Conservation (phyloP, 352 stramenopile species). For the Phytopythium mirpurense region DNA sequence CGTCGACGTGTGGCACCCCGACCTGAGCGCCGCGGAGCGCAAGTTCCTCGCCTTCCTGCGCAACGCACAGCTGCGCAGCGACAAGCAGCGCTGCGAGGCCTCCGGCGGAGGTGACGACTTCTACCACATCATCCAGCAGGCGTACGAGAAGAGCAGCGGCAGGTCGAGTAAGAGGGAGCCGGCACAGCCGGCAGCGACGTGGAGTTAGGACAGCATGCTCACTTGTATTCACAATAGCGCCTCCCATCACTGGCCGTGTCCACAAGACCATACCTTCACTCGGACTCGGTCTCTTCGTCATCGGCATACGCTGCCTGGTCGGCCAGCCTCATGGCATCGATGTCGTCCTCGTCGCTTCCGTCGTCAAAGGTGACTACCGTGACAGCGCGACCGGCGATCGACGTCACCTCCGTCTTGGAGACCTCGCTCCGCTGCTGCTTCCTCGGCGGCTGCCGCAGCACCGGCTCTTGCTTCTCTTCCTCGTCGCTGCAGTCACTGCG, state of each 20-base stretch:
- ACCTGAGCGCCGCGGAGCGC: slow-evolving; percentile 83
- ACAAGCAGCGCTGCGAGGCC: slow-evolving; percentile 38
- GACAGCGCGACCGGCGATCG: neutral
- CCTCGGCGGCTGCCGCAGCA: neutral
- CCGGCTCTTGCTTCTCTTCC: neutral
- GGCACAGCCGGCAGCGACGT: slow-evolving; percentile 32
- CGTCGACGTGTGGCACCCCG: slow-evolving; percentile 95
- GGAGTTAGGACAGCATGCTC: slow-evolving; percentile 25
- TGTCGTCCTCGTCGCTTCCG: neutral
- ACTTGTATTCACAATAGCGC: too few relatives aligned
- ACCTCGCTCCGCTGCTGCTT: neutral
- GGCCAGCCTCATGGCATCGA: neutral
- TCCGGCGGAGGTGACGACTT: slow-evolving; percentile 44
- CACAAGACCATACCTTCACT: slow-evolving; percentile 8
- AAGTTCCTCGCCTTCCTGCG: slow-evolving; percentile 84
- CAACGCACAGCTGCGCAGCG: slow-evolving; percentile 59
- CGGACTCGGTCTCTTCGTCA: slow-evolving; percentile 23
- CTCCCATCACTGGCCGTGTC: too few relatives aligned
- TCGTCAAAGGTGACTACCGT: slow-evolving; percentile 1
- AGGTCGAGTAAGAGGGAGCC: neutral
- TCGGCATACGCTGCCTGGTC: slow-evolving; percentile 10
- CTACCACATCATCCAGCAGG: slow-evolving; percentile 63
- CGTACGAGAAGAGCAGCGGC: slow-evolving; percentile 17
- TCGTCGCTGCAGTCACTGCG: neutral
- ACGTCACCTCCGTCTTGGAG: slow-evolving; percentile 1